Percentiles rank a stretch among this genome's conserved stretches.
These are phyloP conservation scores for Russula earlei DNA, from an alignment of 768 basidiomycete genomes.

Conservation along the genomic window DNA sequence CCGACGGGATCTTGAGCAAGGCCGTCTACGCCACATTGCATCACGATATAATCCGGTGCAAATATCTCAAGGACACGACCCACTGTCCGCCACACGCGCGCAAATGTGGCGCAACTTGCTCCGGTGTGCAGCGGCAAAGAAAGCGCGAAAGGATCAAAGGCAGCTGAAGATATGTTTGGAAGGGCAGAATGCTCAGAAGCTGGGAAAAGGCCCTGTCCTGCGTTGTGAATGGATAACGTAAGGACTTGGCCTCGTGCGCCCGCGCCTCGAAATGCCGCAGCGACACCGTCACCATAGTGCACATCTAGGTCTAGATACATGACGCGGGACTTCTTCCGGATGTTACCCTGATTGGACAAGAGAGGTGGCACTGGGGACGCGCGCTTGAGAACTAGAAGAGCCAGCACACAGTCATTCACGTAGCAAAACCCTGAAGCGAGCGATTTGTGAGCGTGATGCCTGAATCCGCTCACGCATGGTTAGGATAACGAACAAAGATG, in stretches of 20 bases:
- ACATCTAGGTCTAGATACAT: constrained; percentile 92
- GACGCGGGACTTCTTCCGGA: constrained; percentile 42
- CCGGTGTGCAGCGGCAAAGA: constrained; percentile 72
- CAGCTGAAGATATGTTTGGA: constrained; percentile 29
- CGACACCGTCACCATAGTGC: constrained; percentile 86
- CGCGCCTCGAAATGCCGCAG: constrained; percentile 53
- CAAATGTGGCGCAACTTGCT: constrained; percentile 54
- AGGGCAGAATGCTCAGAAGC: constrained; percentile 41
- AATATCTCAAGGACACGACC: constrained; percentile 53
- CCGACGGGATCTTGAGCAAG: constrained; percentile 77
- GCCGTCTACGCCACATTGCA: constrained; percentile 85
- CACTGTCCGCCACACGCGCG: constrained; percentile 52
- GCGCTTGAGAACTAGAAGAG: constrained; percentile 61
- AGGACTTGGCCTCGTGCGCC: constrained; percentile 26
- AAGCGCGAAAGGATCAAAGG: constrained; percentile 59
- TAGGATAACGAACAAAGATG: not conserved
- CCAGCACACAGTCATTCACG: constrained; percentile 81
- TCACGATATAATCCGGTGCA: constrained; percentile 64
- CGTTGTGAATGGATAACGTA: constrained; percentile 80
- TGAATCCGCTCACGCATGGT: constrained; percentile 21
- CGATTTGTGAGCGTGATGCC: constrained; percentile 78
- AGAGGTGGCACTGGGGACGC: constrained; percentile 16
- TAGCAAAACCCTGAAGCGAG: constrained; percentile 89
- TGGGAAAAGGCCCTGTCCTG: constrained; percentile 81
- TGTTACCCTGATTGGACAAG: not conserved